Evolutionary conservation across 257 asterid species (phyloP).

Genomic region (Nyctanthes arbortristis): DNA sequence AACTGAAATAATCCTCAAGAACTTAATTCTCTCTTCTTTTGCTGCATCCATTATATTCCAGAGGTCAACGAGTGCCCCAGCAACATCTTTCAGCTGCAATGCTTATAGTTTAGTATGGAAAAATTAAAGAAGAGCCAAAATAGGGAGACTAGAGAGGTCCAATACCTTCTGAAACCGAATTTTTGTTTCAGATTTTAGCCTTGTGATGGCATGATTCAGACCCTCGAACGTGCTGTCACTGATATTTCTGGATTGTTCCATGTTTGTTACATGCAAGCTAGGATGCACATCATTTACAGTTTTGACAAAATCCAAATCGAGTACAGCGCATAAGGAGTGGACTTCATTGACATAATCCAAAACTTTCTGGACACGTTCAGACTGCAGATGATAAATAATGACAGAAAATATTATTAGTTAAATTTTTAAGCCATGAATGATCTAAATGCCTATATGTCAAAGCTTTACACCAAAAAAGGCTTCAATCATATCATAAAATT

Average conservation of each 20-base stretch:
- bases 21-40: constrained; percentile 58
- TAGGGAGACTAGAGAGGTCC: constrained; percentile 13
- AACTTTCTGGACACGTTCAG: constrained; percentile 78
- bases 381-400: constrained; percentile 40
- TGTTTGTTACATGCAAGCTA: constrained; percentile 65
- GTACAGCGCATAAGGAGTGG: constrained; percentile 75
- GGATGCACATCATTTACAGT: constrained; percentile 83
- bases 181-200: constrained; percentile 71
- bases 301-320: constrained; percentile 74
- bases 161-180: constrained; percentile 82
- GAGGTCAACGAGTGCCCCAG: constrained; percentile 66
- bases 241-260: constrained; percentile 70
- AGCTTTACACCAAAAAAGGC: not conserved
- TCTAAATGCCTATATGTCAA: not conserved
- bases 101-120: constrained; percentile 24
- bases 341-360: constrained; percentile 79
- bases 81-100: constrained; percentile 80
- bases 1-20: constrained; percentile 54
- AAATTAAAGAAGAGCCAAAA: constrained; percentile 5
- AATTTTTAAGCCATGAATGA: not conserved
- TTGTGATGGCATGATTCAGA: constrained; percentile 64
- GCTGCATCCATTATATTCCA: constrained; percentile 87
- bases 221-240: constrained; percentile 77
- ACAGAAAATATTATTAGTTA: not conserved
- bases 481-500: not conserved